Percentiles rank a stretch among this genome's conserved stretches.
Evolutionary conservation across 805 yeast species (phyloP).

Genomic region (Sugiyamaella chiloensis): DNA sequence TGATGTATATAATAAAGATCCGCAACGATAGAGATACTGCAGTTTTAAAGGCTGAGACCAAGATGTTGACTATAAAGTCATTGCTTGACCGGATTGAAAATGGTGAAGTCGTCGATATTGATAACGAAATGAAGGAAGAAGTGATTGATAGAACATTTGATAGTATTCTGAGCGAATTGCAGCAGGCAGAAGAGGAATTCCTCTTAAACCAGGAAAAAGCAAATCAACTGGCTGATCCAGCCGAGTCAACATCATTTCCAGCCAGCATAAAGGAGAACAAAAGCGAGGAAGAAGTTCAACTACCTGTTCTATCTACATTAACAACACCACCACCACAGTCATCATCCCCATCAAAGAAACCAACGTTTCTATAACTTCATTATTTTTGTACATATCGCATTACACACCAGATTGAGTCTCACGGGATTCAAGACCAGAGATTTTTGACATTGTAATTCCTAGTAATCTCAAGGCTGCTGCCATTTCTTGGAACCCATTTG

Average conservation of each 20-base stretch:
- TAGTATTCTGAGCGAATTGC: constrained; percentile 28
- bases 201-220: too few species aligned
- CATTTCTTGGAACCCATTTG: constrained; percentile 76
- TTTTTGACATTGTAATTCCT: constrained; percentile 66
- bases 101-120: constrained; percentile 43
- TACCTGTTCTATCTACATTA: too few species aligned
- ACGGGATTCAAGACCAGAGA: constrained; percentile 46
- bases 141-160: constrained; percentile 24
- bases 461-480: constrained; percentile 68
- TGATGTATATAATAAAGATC: constrained; percentile 44
- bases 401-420: constrained; percentile 1
- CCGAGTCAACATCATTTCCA: too few species aligned
- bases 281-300: too few species aligned
- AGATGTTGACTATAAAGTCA: constrained; percentile 37
- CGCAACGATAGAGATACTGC: constrained; percentile 41
- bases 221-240: too few species aligned
- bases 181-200: constrained; percentile 8
- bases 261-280: too few species aligned
- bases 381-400: too few species aligned
- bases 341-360: too few species aligned
- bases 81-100: constrained; percentile 38
- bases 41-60: constrained; percentile 38
- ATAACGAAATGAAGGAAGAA: constrained; percentile 40
- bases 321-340: too few species aligned
- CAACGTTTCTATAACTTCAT: too few species aligned